Evolutionary conservation across 1,284 basidiomycete genomes (phyloP), one percentile per base, ranked within the genome.

Genomic region (Ceratobasidium papillatum): DNA sequence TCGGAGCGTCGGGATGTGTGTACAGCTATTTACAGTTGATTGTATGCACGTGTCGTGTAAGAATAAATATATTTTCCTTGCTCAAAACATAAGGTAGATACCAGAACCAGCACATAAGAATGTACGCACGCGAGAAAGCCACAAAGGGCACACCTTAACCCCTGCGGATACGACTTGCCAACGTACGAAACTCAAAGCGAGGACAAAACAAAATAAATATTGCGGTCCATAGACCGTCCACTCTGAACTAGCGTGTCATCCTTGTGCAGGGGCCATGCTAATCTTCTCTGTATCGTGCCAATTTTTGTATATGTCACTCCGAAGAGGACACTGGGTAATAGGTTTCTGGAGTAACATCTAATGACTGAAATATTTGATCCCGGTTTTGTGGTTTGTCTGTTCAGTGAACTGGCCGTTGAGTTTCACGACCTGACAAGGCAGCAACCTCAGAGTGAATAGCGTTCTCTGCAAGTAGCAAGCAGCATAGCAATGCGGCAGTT

Each of bases 241-340:
- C 66, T 69, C 66, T 69, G 66, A 69, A 69, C 68, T 61, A 72
- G 68, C 56, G 56, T 72, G 68, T 61, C 56, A 72, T 72, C 56
- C 68, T 72, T 72, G 56, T 61, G 56, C 56, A 69, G 68, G 56
- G 68, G 68, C 68, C 68, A 61, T 61, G 56, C 68, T 69, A 69
- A 61, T 61, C 56, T 61, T 72, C 56, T 72, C 68, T 72, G 68
- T 61, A 72, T 72, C 66, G 68, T 72, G 49, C 68, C 68, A 72
- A 61, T 69, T 69, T 72, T 72, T 61, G 56, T 72, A 72, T 61
- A 61, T 72, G 56, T 72, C 56, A 72, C 68, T 72, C 56, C 68
- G 68, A 72, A 61, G 56, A 61, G 68, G 68, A 61, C 68, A 51
- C 27, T 45, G 14, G 27, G 3, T 2, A n/a, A 2, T 1, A n/a